Base-by-base conservation (phyloP, 139 green algal genomes). In the Micromonas commoda region DNA sequence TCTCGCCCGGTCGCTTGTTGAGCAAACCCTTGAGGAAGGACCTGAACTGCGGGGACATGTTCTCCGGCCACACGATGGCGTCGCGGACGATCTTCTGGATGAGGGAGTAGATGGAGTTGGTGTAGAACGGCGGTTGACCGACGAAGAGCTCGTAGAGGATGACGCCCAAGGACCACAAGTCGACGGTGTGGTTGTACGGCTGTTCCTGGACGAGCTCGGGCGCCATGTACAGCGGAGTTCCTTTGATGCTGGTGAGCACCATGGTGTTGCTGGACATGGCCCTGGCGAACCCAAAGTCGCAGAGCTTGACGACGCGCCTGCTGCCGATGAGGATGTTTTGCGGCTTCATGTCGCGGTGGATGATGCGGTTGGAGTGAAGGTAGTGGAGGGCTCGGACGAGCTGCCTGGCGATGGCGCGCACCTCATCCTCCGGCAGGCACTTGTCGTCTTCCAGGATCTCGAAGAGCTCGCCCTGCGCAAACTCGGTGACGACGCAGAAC, bases 61-160 rank as follows among this genome's bases (percentile, higher is more conserved):
- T 88, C 24, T 84, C 85, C 0, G 95, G 95, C 82, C 90, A 98
- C 76, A 89, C 91, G 19, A 99, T 90, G 0, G 90, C 89, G 77
- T 98, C 92, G 13, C 86, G 88, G 9, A 98, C 92, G 57, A 98
- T 97, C 77, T 95, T 88, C 60, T 95, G 87, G 52, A 98, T 93
- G 26, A 98, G 88, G 21, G 87, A 89, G 86, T 97, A 97, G 70
- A 99, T 97, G 75, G 87, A 94, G 85, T 97, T 98, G 77, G 95
- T 99, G 86, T 97, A 98, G 82, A 99, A 99, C 67, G 95, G 95
- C 28, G 95, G 95, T 85, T 97, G 87, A 0, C 95, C 96, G 35
- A 93, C 88, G 77, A 88, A 96, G 35, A 99, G 90, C 93, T 99
- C 95, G 69, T 97, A 99, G 73, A 99, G 84, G 72, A 99, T 99